Evolutionary conservation across 352 stramenopile species (phyloP).

Genomic region (Saprolegnia parasitica): DNA sequence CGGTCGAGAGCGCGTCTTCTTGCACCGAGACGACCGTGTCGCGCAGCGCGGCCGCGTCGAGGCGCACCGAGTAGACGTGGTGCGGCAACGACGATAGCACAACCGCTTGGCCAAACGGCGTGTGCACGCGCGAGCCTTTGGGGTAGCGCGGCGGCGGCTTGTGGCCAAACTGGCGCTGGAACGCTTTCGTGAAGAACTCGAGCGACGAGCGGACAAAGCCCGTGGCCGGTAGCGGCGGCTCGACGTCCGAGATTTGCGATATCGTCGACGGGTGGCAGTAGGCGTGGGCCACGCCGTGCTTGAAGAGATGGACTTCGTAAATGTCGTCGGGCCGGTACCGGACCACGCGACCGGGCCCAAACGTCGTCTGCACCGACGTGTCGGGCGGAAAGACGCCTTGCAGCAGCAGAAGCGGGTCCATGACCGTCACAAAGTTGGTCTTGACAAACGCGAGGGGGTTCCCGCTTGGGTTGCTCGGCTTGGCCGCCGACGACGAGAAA

Average conservation of each 20-base stretch:
- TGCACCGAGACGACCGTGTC: slow-evolving; percentile 6
- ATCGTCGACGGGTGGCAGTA: slow-evolving; percentile 20
- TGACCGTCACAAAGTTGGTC: slow-evolving; percentile 21
- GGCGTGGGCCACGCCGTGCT: neutral
- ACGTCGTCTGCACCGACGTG: slow-evolving; percentile 64
- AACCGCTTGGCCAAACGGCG: slow-evolving; percentile 59
- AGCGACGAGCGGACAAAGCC: slow-evolving; percentile 25
- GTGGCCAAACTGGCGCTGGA: slow-evolving; percentile 23
- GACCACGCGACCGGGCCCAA: slow-evolving; percentile 63
- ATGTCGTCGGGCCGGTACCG: slow-evolving; percentile 62
- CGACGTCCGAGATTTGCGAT: slow-evolving; percentile 2
- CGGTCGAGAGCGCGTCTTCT: neutral
- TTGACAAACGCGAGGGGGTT: slow-evolving; percentile 16
- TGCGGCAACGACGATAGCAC: slow-evolving; percentile 44
- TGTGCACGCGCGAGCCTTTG: slow-evolving; percentile 47
- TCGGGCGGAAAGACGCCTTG: slow-evolving; percentile 43
- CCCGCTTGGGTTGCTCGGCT: neutral
- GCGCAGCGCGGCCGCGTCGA: slow-evolving; percentile 21
- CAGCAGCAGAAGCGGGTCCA: slow-evolving; percentile 18
- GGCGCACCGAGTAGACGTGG: slow-evolving; percentile 55
- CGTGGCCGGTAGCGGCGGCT: neutral
- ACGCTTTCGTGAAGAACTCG: slow-evolving; percentile 19
- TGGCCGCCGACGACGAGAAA: slow-evolving; percentile 9
- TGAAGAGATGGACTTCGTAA: slow-evolving; percentile 56
- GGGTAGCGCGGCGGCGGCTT: slow-evolving; percentile 33